Evolutionary conservation across 176 grass and related monocot genomes (phyloP), one percentile per base, ranked within the genome.

Genomic region (Avena eriantha): DNA sequence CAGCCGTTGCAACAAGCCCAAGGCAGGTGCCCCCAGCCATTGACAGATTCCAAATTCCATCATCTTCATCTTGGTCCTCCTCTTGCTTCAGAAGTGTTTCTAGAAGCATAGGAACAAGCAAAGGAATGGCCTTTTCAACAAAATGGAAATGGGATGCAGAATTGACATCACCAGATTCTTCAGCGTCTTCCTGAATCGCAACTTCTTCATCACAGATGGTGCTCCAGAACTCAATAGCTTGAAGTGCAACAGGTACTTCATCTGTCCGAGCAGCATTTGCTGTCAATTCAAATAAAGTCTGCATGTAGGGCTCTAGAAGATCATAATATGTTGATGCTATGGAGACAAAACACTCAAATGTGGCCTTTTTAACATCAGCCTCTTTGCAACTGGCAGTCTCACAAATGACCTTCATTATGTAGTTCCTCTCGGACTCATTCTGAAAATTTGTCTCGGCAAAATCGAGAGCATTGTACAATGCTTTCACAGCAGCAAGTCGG

Each of bases 171-270:
- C 72, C 86, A 79, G 83, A 26, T 73, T 78, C 86, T 39, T 74
- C 83, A 72, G 63, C 77, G 12, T 86, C 90, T 86, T 92, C 90
- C 68, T 92, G 90, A 69, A 86, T 86, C 1, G 82, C 82, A 81
- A 86, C 85, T 83, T 90, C 88, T 73, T 88, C 88, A 68, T 93
- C 85, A 47, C 88, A 93, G 34, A 93, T 81, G 11, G 88, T 90
- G 85, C 80, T 91, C 92, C 89, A 94, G 69, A 94, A 94, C 60
- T 94, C 92, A 57, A 91, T 89, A 31, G 89, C 92, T 83, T 94
- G 92, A 60, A 94, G 86, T 41, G 92, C 92, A 41, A 94, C 89
- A 77, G 84, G 89, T 58, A 89, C 92, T 74, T 94, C 89, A 82
- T 91, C 92, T 73, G 79, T 76, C 76, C 83, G 87, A 22, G 90